Evolutionary conservation across 225 moss, liverwort and hornwort species (phyloP).

Genomic region (Rhytidiadelphus loreus): DNA sequence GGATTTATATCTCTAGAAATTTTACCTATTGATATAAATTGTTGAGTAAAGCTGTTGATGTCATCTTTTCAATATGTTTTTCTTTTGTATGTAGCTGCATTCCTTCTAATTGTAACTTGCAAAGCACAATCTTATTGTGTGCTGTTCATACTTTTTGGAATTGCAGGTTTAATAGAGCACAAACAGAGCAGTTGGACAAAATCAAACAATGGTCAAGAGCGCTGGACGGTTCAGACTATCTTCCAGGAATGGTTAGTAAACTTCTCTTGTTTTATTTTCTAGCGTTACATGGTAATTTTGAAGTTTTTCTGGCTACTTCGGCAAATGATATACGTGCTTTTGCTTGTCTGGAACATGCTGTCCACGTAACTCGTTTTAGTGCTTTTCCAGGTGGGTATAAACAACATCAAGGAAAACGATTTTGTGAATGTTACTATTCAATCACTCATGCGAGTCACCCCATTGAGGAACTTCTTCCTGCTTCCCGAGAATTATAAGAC

Average conservation of each 20-base stretch:
- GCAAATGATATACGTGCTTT: background rate
- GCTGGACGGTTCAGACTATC: slow-evolving; percentile 88
- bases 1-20: background rate
- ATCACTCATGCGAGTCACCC: slow-evolving; percentile 92
- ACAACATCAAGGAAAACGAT: slow-evolving; percentile 95
- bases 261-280: background rate
- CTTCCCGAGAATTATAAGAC: slow-evolving; percentile 78
- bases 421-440: slow-evolving; percentile 95
- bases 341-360: background rate
- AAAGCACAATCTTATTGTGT: background rate
- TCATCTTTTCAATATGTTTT: background rate
- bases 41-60: background rate
- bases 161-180: slow-evolving; percentile 51
- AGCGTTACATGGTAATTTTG: background rate
- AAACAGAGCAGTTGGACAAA: slow-evolving; percentile 66
- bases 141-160: background rate
- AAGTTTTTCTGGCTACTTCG: background rate
- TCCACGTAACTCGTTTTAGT: background rate
- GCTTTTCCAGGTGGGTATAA: slow-evolving; percentile 51
- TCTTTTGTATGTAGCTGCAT: background rate
- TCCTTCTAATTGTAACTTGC: background rate
- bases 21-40: background rate
- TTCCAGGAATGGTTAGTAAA: slow-evolving; percentile 91
- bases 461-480: slow-evolving; percentile 84
- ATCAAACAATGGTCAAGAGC: slow-evolving; percentile 96